Base-by-base conservation (phyloP, 2,329 filamentous ascomycete genomes). In the Pseudocercospora pini-densiflorae region DNA sequence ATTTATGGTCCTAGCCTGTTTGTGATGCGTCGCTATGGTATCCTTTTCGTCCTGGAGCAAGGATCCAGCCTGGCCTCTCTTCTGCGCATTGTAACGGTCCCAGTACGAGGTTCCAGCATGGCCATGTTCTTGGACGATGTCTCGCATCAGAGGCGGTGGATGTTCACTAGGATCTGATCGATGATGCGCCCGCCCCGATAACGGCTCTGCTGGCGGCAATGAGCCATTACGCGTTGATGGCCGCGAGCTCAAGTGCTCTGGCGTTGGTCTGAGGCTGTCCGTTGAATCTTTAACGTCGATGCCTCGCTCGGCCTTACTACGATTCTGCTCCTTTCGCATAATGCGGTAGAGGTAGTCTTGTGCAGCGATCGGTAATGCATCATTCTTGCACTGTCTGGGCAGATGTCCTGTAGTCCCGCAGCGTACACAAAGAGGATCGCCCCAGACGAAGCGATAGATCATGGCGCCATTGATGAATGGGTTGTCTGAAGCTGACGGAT, bases 371-470 rank as follows among this genome's bases (percentile, higher is more conserved):
- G 63, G 66, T 8, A 72, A 51, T 9, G 63, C 29, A 27, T 47
- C 27, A 33, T 36, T 55, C 24, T 36, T 47, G 45, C 70, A 70
- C 27, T 66, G 29, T n/a, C 45, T 53, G 0, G 68, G 68, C n/a
- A 72, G 59, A 60, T 72, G 70, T n/a, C 70, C 70, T 19, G 59
- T 60, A 23, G 12, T 49, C 1, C 70, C 70, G 55, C 70, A 72
- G 7, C 61, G 43, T 9, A 70, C 66, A 40, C 70, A 72, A 9
- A 72, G 67, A 31, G 70, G 70, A 19, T 70, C 64, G 12, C 70
- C 70, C 63, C 65, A 69, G 9, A 65, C 65, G 62, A 72, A 72
- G 31, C 61, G 61, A 55, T 72, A 72, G 23, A 43, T 36, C 24
- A 23, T 53, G 14, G 59, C 19, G 29, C 70, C 70, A 16, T 72